These are phyloP conservation scores for Botrytis porri DNA, from an alignment of 2,329 filamentous ascomycete species.

Conservation along the genomic window DNA sequence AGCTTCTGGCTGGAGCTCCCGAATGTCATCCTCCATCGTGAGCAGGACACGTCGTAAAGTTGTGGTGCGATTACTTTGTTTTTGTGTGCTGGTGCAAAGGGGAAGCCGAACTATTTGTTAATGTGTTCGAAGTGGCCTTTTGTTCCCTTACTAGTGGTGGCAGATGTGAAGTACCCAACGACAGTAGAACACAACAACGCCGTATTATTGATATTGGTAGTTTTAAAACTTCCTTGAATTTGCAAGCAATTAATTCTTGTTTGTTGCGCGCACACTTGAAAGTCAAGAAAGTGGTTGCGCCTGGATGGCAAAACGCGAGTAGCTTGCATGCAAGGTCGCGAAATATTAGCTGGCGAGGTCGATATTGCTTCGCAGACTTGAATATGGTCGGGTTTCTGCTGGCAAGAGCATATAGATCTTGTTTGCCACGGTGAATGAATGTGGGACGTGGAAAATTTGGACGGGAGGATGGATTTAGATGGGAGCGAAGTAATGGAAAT, in stretches of 20 bases:
- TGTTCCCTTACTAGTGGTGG: constrained; percentile 5
- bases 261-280: constrained; percentile 18
- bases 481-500: constrained; percentile 15
- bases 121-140: constrained; percentile 13
- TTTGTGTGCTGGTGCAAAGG: constrained; percentile 15
- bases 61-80: constrained; percentile 12
- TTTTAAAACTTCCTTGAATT: constrained; percentile 2
- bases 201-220: background rate
- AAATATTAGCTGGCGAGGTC: constrained; percentile 21
- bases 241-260: constrained; percentile 16
- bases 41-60: constrained; percentile 5
- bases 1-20: constrained; percentile 31
- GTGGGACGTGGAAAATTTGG: constrained; percentile 21
- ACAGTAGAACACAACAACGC: constrained; percentile 7
- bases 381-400: background rate
- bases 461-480: constrained; percentile 12
- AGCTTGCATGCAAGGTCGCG: constrained; percentile 18
- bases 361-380: constrained; percentile 3
- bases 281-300: constrained; percentile 25
- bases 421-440: constrained; percentile 25
- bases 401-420: constrained; percentile 31
- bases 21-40: constrained; percentile 36
- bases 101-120: constrained; percentile 14
- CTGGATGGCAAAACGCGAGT: constrained; percentile 18
- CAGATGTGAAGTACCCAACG: constrained; percentile 7